Base-by-base conservation (phyloP, 2,329 filamentous ascomycete genomes). In the Hymenoscyphus infarciens region DNA sequence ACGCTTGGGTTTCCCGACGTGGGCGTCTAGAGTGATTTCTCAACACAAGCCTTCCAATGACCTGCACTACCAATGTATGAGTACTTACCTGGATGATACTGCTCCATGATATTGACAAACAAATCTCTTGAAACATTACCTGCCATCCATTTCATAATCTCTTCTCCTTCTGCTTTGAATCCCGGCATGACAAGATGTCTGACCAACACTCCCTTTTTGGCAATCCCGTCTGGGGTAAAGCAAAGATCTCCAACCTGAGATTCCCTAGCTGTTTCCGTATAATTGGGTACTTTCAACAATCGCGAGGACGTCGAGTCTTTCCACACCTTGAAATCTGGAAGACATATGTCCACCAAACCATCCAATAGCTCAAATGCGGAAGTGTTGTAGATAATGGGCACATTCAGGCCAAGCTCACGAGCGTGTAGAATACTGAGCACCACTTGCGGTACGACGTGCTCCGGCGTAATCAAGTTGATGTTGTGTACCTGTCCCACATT, bases 261-360 rank as follows among this genome's bases (percentile, higher is more conserved):
- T 86, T 93, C 89, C 75, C 82, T 85, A 0, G 92, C 91, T 0
- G 86, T 85, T 10, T 82, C 78, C 1, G 87, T 83, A 73, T 94
- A 95, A 73, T 91, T 84, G 56, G 91, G 88, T 3, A 89, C 88
- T 74, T 96, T 96, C 39, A 95, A 81, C 33, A 95, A 77, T 11
- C 90, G 81, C 69, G 83, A 87, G 22, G 88, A 88, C 0, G 89
- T 88, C 25, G 75, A 78, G 1, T 81, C 75, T 31, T 83, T 83
- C 90, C 90, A 95, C 10, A 93, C 85, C 74, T 96, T 95, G 79
- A 95, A 95, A 73, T 96, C 91, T 0, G 91, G 88, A n/a, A 96
- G 79, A 73, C 95, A 96, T 54, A 96, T 92, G 73, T 95, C 91
- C 0, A 95, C 85, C 31, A 96, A 78, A 0, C 91, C 91, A 69